Evolutionary conservation across 2,329 filamentous ascomycete genomes (phyloP), one percentile per base, ranked within the genome.

Genomic region (Phaeomoniella chlamydospora): DNA sequence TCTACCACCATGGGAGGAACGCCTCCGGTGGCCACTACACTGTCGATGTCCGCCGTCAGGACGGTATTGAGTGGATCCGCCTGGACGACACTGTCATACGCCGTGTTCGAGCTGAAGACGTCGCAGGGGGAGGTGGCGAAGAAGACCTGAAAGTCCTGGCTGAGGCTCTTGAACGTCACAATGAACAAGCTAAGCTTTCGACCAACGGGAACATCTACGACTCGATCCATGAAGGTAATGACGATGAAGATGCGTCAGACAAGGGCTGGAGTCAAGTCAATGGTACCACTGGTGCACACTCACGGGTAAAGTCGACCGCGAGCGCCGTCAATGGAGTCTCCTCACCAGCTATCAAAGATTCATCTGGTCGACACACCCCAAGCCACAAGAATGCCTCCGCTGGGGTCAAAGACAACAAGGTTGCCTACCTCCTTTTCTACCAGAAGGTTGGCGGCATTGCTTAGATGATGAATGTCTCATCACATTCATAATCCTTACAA

Each of bases 1-100:
- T 98, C 15, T 98, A 98, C 54, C 90, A 98, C 51, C 90, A 98
- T 49, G 90, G 90, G 41, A 94, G 93, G 65, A 93, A 92, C 48
- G 90, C 90, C 22, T 92, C 82, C 43, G 87, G 85, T 36, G 90
- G 90, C 3, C 90, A 98, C 56, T 98, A 98, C 58, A 98, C 90
- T 1, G 88, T 92, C n/a, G 90, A 98, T 55, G 80, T 94, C 29
- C 77, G 87, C 39, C 80, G 90, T 35, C 88, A 96, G 57, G 90
- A 98, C 53, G 85, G 80, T n/a, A 74, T 74, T 15, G 87, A 94
- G 57, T 98, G 90, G 90, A 81, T 98, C 38, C 82, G 88, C 37
- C 74, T 98, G 45, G 90, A 98, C 49, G 90, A 98, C 54, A 98
- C 90, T 0, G 64, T 85, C 40, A 86, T 98, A 43, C 76, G 82